A percentile compares a stretch with the other conserved stretches of the same genome.
Conservation (phyloP, 495 filamentous ascomycete genomes). For the Tetracladium setigerum region DNA sequence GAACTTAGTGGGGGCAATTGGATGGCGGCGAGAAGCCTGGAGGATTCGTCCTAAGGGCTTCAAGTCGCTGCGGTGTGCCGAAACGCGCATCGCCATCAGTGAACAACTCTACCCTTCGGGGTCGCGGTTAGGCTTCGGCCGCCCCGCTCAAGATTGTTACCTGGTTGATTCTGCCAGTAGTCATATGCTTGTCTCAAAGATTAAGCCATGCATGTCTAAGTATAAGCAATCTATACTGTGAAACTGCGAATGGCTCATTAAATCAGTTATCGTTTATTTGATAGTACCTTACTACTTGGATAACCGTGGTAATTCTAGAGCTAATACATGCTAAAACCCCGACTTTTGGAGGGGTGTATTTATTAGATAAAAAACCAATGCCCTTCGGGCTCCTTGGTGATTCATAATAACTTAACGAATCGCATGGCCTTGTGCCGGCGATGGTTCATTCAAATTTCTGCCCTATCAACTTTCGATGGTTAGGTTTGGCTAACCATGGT, state of each 20-base stretch:
- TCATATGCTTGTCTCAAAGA: conserved; percentile 67
- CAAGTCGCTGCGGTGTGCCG: not conserved
- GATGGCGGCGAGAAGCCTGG: conserved; percentile 24
- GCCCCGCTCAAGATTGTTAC: conserved; percentile 43
- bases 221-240: conserved; percentile 59
- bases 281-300: conserved; percentile 63
- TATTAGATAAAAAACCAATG: conserved; percentile 65
- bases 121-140: conserved; percentile 12
- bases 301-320: conserved; percentile 68
- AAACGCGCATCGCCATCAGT: not conserved
- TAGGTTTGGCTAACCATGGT: conserved; percentile 45
- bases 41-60: conserved; percentile 8
- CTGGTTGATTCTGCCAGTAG: conserved; percentile 64
- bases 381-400: conserved; percentile 52
- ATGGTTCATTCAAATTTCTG: conserved; percentile 60
- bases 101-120: conserved; percentile 16
- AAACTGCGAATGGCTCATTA: conserved; percentile 66
- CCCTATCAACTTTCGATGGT: conserved; percentile 56
- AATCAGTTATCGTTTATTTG: conserved; percentile 66
- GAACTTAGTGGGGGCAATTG: conserved; percentile 40
- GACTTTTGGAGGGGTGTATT: conserved; percentile 56
- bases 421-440: conserved; percentile 53
- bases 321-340: conserved; percentile 64
- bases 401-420: conserved; percentile 59
- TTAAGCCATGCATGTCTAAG: conserved; percentile 67